These are phyloP conservation scores for Crithidia sp. DNA, from an alignment of 208 protist species.

Conservation along the genomic window DNA sequence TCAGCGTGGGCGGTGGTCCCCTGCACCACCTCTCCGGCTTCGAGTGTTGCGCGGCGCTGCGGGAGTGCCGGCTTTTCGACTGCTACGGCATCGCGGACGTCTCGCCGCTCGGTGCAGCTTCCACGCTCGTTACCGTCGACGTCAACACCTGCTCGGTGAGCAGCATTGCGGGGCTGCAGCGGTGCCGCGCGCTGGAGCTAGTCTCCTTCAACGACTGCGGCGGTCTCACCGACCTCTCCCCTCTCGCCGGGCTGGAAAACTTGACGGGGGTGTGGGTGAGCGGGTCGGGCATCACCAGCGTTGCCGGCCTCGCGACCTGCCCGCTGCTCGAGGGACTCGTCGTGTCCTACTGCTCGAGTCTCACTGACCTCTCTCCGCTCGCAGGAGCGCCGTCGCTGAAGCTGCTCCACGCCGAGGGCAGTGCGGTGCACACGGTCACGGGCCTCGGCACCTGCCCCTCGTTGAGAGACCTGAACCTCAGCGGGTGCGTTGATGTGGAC, in stretches of 20 bases:
- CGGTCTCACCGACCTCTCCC: slow-evolving; percentile 2
- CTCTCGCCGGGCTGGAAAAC: slow-evolving; percentile 9
- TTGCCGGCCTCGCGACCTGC: slow-evolving; percentile 8
- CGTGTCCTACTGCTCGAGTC: not conserved
- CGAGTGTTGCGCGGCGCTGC: not conserved
- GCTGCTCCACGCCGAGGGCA: not conserved
- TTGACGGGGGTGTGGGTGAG: slow-evolving; percentile 2
- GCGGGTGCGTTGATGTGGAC: slow-evolving; percentile 4
- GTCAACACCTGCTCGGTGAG: slow-evolving; percentile 9
- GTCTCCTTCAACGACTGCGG: slow-evolving; percentile 11
- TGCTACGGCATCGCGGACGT: slow-evolving; percentile 12
- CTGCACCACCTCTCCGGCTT: slow-evolving; percentile 13
- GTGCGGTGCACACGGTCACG: not conserved
- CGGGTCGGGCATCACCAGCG: slow-evolving; percentile 3
- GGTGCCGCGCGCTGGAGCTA: slow-evolving; percentile 5
- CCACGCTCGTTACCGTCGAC: not conserved
- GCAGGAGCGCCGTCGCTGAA: slow-evolving; percentile 9
- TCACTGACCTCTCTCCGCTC: slow-evolving; percentile 9
- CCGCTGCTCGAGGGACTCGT: slow-evolving; percentile 2
- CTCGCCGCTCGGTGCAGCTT: not conserved
- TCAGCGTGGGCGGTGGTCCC: not conserved
- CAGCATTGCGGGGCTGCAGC: slow-evolving; percentile 11
- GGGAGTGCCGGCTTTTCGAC: not conserved
- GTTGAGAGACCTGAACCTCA: not conserved
- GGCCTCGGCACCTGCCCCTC: not conserved